phyloP scores from a whole-genome alignment of 495 filamentous ascomycete genomes.

The Tuber microsphaerosporum region DNA sequence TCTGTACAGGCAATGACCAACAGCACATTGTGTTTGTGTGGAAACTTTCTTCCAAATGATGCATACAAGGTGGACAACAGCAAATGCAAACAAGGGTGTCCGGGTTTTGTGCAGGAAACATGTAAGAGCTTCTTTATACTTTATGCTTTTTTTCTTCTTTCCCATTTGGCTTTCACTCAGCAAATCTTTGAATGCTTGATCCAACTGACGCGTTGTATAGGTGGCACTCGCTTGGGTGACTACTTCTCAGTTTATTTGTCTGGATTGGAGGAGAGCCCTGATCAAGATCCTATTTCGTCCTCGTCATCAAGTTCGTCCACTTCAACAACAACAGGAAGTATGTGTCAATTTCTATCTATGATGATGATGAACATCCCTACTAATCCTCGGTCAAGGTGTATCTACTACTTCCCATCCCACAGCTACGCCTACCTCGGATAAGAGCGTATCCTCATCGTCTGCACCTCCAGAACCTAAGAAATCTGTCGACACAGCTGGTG shows the following conservation, averaged over 20 bases:
- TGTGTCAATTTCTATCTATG: constrained; percentile 17
- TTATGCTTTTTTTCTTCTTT: constrained; percentile 15
- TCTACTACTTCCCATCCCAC: constrained; percentile 14
- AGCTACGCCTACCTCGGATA: constrained; percentile 4
- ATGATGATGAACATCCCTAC: not conserved
- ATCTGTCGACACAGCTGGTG: constrained; percentile 60
- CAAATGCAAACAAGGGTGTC: constrained; percentile 53
- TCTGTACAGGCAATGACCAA: constrained; percentile 44
- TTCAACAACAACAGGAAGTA: constrained; percentile 25
- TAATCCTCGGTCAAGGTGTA: constrained; percentile 33
- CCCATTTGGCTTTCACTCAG: constrained; percentile 42
- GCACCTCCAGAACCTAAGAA: constrained; percentile 23
- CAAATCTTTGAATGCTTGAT: constrained; percentile 43
- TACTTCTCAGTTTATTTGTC: constrained; percentile 42
- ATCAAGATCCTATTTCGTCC: constrained; percentile 24
- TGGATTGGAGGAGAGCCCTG: constrained; percentile 34
- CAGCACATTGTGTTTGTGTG: constrained; percentile 56
- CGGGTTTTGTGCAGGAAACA: constrained; percentile 49
- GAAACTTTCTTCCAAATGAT: constrained; percentile 51
- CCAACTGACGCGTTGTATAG: constrained; percentile 44
- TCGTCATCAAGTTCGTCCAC: constrained; percentile 30
- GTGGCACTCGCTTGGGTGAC: constrained; percentile 36
- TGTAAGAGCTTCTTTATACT: constrained; percentile 50
- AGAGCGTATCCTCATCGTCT: constrained; percentile 5
- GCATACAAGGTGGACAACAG: constrained; percentile 46